A percentile compares a stretch with the other conserved stretches of the same genome.
Conservation (phyloP, 306 rosid species). For the Spatholobus suberectus region DNA sequence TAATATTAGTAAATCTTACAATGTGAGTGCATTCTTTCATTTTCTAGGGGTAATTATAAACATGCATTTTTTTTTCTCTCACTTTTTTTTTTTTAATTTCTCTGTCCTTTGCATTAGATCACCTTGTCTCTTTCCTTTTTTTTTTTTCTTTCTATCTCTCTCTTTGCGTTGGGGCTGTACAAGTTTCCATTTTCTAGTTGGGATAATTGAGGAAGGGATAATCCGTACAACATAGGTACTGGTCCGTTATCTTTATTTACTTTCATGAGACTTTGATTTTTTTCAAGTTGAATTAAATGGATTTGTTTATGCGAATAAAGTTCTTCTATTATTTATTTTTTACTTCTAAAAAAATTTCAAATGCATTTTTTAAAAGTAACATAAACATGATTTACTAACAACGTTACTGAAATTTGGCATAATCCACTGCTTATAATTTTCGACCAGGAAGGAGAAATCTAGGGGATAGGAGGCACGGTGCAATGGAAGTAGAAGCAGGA, state of each 20-base stretch:
- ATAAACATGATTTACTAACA: background rate
- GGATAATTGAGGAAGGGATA: background rate
- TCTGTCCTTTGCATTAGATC: no score
- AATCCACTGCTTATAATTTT: background rate
- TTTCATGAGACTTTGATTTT: background rate
- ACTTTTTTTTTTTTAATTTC: no score
- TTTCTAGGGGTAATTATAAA: no score
- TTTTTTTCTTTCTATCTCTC: no score
- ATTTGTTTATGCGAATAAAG: background rate
- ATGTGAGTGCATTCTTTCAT: background rate
- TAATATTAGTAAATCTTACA: background rate
- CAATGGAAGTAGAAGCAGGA: background rate
- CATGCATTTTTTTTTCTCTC: no score
- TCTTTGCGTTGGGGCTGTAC: no score
- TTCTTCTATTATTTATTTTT: background rate
- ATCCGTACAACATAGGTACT: constrained; percentile 58
- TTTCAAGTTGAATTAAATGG: background rate
- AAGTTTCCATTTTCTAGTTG: no score
- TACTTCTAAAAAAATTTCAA: no score
- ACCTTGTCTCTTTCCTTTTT: no score
- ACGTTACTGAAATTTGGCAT: background rate
- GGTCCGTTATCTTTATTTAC: constrained; percentile 35
- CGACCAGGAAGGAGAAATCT: background rate
- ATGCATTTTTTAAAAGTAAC: no score
- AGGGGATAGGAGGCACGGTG: no score